Evolutionary conservation across 2,329 filamentous ascomycete species (phyloP), one percentile per base, ranked within the genome.

Genomic region (Pseudocercospora pini-densiflorae): DNA sequence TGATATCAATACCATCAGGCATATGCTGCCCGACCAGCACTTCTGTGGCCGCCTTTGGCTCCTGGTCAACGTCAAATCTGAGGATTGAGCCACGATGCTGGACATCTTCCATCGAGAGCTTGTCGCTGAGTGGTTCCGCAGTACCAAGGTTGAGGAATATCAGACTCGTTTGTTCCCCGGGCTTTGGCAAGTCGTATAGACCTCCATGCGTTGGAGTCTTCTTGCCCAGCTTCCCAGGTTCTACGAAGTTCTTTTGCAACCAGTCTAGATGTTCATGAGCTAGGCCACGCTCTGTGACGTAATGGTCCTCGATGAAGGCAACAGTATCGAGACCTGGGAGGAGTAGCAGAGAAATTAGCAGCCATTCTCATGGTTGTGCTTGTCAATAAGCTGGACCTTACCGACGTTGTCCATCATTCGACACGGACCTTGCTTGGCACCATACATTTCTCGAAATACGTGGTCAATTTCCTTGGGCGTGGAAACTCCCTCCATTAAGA

Each of bases 251-350:
- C 5, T 77, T 74, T 19, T 79, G 74, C 2, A 87, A 74, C 66
- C 77, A 87, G 62, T 84, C 77, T 12, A 85, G 77, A 0, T 79
- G 76, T 2, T 74, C 74, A 0, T 75, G 60, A 1, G 77, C 71
- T 0, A 86, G 76, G 0, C 79, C 78, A 3, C 85, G 81, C 71
- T 87, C 85, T 2, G 79, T 68, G 62, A 86, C 77, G 70, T 87
- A 87, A 66, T 87, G 82, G 29, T 81, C 70, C 66, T 87, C 85
- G 60, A 87, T 87, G 59, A 84, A 80, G 0, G 81, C 78, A 2
- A 87, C 83, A 0, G 84, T 87, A 61, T 87, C 85, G 0, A 87
- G 76, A 0, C n/a, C n/a, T n/a, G n/a, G n/a, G n/a, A n/a, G n/a
- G n/a, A n/a, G n/a, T n/a, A n/a, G n/a, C n/a, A n/a, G n/a, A n/a